Conservation (phyloP, 352 stramenopile species). For the Globisporangium canariense region DNA sequence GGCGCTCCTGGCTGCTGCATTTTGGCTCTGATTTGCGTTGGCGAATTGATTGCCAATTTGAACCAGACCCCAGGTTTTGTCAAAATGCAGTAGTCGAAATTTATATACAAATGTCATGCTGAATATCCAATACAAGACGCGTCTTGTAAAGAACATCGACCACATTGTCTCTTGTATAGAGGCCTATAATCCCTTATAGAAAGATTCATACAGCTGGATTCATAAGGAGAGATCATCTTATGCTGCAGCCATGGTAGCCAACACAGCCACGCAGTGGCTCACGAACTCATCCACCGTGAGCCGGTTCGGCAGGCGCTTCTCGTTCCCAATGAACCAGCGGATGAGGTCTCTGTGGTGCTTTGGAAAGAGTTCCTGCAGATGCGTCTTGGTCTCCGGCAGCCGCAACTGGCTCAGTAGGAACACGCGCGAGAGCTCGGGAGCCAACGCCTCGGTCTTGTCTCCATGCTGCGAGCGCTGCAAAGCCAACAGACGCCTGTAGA, state of each 20-base stretch:
- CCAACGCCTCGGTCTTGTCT: constrained; percentile 25
- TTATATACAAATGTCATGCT: neutral
- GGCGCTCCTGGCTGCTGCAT: constrained; percentile 6
- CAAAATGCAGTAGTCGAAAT: neutral
- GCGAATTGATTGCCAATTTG: neutral
- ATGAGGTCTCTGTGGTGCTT: constrained; percentile 61
- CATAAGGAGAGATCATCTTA: constrained; percentile 10
- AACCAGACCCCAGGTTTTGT: neutral
- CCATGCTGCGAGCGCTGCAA: constrained; percentile 50
- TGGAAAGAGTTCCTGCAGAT: constrained; percentile 47
- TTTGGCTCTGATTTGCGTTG: neutral
- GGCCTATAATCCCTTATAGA: neutral
- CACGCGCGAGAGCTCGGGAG: constrained; percentile 26
- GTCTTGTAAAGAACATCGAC: neutral
- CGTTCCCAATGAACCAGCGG: constrained; percentile 31
- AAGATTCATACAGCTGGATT: neutral
- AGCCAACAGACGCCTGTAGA: constrained; percentile 54
- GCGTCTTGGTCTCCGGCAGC: constrained; percentile 42
- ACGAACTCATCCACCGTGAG: constrained; percentile 37
- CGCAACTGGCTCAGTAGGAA: constrained; percentile 51
- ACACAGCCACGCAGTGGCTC: constrained; percentile 33
- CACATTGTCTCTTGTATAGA: neutral
- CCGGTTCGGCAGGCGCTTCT: constrained; percentile 29
- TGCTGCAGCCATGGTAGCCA: constrained; percentile 28
- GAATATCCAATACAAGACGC: neutral